A percentile compares a stretch with the other conserved stretches of the same genome.
Evolutionary conservation across 2,329 filamentous ascomycete species (phyloP).

Genomic region (Alternaria sp.): DNA sequence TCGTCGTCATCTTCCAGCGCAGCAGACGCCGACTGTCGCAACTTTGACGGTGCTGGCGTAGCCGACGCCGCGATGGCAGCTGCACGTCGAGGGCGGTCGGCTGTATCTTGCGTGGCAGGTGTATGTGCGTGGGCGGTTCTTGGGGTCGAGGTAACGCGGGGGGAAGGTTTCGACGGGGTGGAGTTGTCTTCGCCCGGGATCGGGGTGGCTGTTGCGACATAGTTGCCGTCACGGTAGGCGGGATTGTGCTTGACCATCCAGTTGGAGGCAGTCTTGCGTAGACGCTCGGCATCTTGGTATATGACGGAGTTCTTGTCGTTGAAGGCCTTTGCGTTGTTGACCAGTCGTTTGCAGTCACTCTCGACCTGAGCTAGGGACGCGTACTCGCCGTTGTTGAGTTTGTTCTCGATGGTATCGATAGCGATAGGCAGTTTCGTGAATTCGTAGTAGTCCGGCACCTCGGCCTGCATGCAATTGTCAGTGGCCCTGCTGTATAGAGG

Average conservation of each 20-base stretch:
- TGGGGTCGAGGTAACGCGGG: conserved; percentile 37
- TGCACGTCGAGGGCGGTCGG: conserved; percentile 42
- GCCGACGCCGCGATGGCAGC: conserved; percentile 30
- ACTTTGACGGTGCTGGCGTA: conserved; percentile 44
- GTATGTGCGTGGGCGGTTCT: conserved; percentile 18
- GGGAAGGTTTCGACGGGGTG: conserved; percentile 36
- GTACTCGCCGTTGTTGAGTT: conserved; percentile 73
- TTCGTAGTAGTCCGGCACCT: conserved; percentile 77
- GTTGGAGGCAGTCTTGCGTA: conserved; percentile 85
- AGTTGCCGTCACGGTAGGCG: conserved; percentile 71
- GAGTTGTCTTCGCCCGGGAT: conserved; percentile 63
- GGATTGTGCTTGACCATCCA: conserved; percentile 89
- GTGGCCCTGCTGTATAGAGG: conserved; percentile 7
- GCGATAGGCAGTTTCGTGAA: conserved; percentile 79
- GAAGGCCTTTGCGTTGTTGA: conserved; percentile 84
- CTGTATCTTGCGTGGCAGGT: conserved; percentile 31
- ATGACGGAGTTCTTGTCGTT: conserved; percentile 74
- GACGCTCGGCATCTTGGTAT: conserved; percentile 83
- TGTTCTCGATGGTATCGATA: conserved; percentile 75
- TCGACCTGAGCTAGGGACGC: conserved; percentile 75
- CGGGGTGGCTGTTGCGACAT: conserved; percentile 75
- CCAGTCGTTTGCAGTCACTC: conserved; percentile 85
- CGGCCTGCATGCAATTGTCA: conserved; percentile 51
- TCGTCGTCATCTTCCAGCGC: conserved; percentile 30
- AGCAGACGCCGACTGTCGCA: conserved; percentile 37